phyloP scores from a whole-genome alignment of 1,139 yeast genomes.

The Petasospora fabianii region DNA sequence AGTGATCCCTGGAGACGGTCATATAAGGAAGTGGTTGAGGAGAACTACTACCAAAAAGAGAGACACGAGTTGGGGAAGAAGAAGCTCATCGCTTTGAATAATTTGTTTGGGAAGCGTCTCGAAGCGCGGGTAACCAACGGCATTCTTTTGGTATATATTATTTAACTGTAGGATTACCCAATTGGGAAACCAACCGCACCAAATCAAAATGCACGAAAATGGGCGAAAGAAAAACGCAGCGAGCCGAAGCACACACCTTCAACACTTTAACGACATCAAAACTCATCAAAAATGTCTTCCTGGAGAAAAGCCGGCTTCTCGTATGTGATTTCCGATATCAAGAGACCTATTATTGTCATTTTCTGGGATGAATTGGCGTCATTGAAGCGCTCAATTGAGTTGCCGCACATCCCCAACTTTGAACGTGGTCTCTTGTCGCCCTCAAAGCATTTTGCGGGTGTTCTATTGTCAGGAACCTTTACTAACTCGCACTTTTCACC shows the following conservation, averaged over 20 bases:
- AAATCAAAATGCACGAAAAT: constrained; percentile 8
- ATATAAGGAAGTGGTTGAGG: constrained; percentile 20
- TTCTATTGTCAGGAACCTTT: no score
- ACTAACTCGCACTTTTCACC: constrained; percentile 16
- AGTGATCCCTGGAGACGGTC: constrained; percentile 69
- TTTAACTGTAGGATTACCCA: constrained; percentile 5
- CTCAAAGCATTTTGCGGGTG: no score
- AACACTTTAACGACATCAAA: background rate
- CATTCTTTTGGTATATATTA: background rate
- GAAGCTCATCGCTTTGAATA: constrained; percentile 13
- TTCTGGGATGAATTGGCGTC: constrained; percentile 1
- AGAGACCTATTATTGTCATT: no score
- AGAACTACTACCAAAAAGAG: background rate
- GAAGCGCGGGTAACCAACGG: constrained; percentile 3
- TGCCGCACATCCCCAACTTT: no score
- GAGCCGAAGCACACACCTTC: constrained; percentile 1
- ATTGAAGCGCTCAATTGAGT: background rate
- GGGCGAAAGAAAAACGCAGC: constrained; percentile 4
- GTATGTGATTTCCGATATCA: constrained; percentile 31
- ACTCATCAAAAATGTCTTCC: constrained; percentile 48
- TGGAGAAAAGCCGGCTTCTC: constrained; percentile 87
- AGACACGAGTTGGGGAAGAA: background rate
- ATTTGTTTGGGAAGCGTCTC: no score
- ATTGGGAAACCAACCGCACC: constrained; percentile 19
- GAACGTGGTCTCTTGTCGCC: no score